A percentile compares a stretch with the other conserved stretches of the same genome.
Evolutionary conservation across 257 asterid genomes (phyloP).

Genomic region (Thymus quinquecostatus): DNA sequence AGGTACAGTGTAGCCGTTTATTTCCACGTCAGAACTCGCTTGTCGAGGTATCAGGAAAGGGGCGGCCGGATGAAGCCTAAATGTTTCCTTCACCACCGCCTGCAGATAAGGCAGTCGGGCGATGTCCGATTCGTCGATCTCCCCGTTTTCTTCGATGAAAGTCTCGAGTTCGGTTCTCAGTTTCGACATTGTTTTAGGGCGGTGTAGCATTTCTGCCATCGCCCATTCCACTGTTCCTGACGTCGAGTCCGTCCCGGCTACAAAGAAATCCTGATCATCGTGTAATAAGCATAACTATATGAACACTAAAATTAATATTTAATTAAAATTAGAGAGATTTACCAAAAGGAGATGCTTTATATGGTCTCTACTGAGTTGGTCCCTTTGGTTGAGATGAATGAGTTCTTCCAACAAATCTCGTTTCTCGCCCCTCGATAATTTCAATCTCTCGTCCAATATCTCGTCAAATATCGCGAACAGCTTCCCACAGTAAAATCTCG

Average conservation of each 20-base stretch:
- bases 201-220: conserved; percentile 41
- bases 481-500: conserved; percentile 34
- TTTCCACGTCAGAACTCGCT: not conserved
- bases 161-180: conserved; percentile 20
- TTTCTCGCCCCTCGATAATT: conserved; percentile 4
- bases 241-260: conserved; percentile 36
- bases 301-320: no score
- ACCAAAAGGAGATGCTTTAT: conserved; percentile 38
- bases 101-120: conserved; percentile 30
- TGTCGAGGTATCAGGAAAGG: conserved; percentile 33
- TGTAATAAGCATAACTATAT: no score
- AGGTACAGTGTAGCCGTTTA: not conserved
- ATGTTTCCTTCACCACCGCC: conserved; percentile 45
- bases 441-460: conserved; percentile 42
- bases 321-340: not conserved
- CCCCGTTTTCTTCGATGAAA: conserved; percentile 3
- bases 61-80: conserved; percentile 41
- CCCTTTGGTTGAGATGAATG: conserved; percentile 30
- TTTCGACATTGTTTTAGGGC: conserved; percentile 26
- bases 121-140: conserved; percentile 37
- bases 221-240: conserved; percentile 44
- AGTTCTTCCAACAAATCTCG: conserved; percentile 42
- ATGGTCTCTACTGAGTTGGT: conserved; percentile 30
- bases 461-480: conserved; percentile 37
- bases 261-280: conserved; percentile 18